Evolutionary conservation across 345 rosid species (phyloP).

Genomic region (Streptanthus diversifolius): DNA sequence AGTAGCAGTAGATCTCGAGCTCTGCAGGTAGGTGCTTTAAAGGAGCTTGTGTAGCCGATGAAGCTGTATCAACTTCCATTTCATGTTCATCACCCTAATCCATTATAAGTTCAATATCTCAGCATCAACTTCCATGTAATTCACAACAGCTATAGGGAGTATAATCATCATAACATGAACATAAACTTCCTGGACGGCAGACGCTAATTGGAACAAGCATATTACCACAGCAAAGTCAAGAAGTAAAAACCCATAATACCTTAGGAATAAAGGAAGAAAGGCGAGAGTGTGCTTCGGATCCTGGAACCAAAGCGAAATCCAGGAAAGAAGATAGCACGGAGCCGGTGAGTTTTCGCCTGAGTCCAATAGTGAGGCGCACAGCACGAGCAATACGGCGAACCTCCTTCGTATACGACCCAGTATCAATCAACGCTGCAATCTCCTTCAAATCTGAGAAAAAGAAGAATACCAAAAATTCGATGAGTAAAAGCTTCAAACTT

Average conservation of each 20-base stretch:
- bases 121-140: not conserved
- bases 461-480: not conserved
- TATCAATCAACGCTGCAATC: slow-evolving; percentile 62
- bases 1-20: slow-evolving; percentile 68
- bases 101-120: not conserved
- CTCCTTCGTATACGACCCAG: slow-evolving; percentile 66
- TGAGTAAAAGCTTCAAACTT: not conserved
- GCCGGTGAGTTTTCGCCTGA: slow-evolving; percentile 60
- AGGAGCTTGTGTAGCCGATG: slow-evolving; percentile 43
- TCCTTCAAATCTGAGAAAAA: slow-evolving; percentile 61
- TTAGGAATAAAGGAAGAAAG: slow-evolving; percentile 56
- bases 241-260: slow-evolving; percentile 36
- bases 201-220: not conserved
- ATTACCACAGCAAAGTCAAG: not conserved
- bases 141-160: not conserved
- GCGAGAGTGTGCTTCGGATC: slow-evolving; percentile 56
- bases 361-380: slow-evolving; percentile 60
- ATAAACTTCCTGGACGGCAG: not conserved
- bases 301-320: slow-evolving; percentile 52
- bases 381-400: slow-evolving; percentile 70
- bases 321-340: slow-evolving; percentile 55
- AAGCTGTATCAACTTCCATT: slow-evolving; percentile 86
- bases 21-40: slow-evolving; percentile 63
- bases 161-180: not conserved
- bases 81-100: slow-evolving; percentile 68